phyloP scores from a whole-genome alignment of 2,329 filamentous ascomycete species.

The Endoconidiophora laricicola region DNA sequence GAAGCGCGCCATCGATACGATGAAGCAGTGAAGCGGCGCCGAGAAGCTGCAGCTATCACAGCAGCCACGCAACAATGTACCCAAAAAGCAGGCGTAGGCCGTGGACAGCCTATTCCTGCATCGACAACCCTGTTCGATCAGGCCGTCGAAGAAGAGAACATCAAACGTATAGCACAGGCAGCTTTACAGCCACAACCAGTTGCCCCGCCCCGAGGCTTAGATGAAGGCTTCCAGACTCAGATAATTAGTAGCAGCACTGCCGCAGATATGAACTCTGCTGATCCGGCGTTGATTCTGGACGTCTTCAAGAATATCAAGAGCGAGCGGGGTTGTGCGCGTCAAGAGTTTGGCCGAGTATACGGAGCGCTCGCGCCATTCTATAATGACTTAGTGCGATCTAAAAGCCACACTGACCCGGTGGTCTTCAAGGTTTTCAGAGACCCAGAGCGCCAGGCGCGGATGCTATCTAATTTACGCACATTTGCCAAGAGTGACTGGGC shows the following conservation, averaged over 20 bases:
- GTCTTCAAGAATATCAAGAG: conserved; percentile 58
- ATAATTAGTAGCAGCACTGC: conserved; percentile 27
- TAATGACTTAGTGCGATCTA: conserved; percentile 56
- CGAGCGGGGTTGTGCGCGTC: conserved; percentile 65
- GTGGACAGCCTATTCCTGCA: conserved; percentile 21
- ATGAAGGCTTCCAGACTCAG: conserved; percentile 65
- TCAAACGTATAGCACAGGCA: conserved; percentile 18
- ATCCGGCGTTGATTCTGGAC: conserved; percentile 48
- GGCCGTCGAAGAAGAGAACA: conserved; percentile 37
- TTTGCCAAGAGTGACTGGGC: conserved; percentile 74
- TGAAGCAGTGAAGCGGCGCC: conserved; percentile 43
- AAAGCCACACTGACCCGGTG: conserved; percentile 60
- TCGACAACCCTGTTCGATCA: conserved; percentile 54
- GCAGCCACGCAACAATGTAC: conserved; percentile 7
- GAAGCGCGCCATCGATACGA: conserved; percentile 74
- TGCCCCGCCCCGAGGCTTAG: conserved; percentile 19
- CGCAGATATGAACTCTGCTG: conserved; percentile 25
- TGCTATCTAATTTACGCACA: conserved; percentile 62
- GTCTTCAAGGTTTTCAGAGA: conserved; percentile 78
- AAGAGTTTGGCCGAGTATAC: conserved; percentile 85
- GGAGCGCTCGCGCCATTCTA: conserved; percentile 81
- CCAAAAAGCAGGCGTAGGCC: conserved; percentile 13
- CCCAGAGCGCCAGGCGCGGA: conserved; percentile 77
- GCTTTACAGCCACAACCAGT: conserved; percentile 15
- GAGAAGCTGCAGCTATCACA: conserved; percentile 31